A percentile compares a stretch with the other conserved stretches of the same genome.
These are phyloP conservation scores for Leishmania tarentolae DNA, from an alignment of 208 protist species.

Conservation along the genomic window DNA sequence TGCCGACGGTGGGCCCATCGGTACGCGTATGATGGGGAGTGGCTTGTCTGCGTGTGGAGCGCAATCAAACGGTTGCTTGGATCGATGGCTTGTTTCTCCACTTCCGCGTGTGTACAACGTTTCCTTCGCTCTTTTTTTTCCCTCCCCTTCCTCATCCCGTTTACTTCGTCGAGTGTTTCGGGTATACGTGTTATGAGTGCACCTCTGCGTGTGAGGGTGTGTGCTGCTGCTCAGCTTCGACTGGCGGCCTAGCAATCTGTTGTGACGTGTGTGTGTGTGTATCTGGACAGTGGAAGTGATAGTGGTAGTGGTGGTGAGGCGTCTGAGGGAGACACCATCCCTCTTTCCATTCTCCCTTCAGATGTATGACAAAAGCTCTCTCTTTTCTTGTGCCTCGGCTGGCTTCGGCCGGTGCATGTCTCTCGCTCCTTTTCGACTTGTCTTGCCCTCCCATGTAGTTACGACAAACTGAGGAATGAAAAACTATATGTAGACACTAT, in stretches of 20 bases:
- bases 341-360: conserved; percentile 4
- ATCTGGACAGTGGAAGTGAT: too few species aligned
- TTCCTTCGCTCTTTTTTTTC: background rate
- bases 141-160: background rate
- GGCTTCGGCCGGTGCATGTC: background rate
- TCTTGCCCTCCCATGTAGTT: background rate
- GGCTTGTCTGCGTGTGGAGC: background rate
- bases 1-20: background rate
- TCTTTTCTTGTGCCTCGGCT: background rate
- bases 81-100: background rate
- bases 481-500: too few species aligned
- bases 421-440: background rate
- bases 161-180: background rate
- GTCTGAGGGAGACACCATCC: background rate
- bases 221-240: background rate
- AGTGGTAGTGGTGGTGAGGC: background rate
- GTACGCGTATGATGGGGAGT: background rate
- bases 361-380: conserved; percentile 13
- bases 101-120: background rate
- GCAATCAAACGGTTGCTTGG: background rate
- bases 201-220: background rate
- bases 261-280: background rate
- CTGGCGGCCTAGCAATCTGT: background rate
- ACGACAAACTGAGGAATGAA: background rate
- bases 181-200: background rate